Conservation (phyloP, 306 rosid genomes). For the Dryas alaskensis region DNA sequence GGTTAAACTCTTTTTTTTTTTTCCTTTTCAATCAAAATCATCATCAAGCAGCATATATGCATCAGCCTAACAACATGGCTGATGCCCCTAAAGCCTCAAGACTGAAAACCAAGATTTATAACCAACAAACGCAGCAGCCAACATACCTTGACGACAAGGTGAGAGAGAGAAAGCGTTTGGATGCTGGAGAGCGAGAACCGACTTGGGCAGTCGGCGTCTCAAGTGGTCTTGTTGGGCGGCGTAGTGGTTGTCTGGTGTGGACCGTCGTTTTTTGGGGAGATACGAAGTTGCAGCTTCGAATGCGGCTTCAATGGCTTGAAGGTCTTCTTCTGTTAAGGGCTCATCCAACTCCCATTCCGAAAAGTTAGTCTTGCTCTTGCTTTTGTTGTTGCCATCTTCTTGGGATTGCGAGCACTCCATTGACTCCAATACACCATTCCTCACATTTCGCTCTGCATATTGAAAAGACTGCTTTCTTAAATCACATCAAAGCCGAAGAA, state of each 20-base stretch:
- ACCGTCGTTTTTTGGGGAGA: conserved; percentile 35
- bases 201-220: conserved; percentile 57
- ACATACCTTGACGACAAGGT: conserved; percentile 50
- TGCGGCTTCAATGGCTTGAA: conserved; percentile 53
- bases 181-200: conserved; percentile 58
- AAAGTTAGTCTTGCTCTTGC: conserved; percentile 17
- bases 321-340: conserved; percentile 60
- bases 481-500: too few species aligned
- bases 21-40: neutral
- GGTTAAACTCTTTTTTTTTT: too few species aligned
- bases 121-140: neutral
- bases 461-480: neutral
- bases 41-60: neutral
- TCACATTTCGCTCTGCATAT: neutral
- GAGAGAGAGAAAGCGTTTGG: conserved; percentile 45
- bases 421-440: neutral
- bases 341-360: conserved; percentile 42
- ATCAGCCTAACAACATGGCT: too few species aligned
- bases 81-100: neutral
- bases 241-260: neutral
- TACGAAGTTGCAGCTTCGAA: conserved; percentile 33
- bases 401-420: conserved; percentile 12
- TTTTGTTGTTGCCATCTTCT: neutral
- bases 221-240: neutral
- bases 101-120: neutral